Evolutionary conservation across 2,329 filamentous ascomycete species (phyloP).

Genomic region (Aspergillus neotritici): DNA sequence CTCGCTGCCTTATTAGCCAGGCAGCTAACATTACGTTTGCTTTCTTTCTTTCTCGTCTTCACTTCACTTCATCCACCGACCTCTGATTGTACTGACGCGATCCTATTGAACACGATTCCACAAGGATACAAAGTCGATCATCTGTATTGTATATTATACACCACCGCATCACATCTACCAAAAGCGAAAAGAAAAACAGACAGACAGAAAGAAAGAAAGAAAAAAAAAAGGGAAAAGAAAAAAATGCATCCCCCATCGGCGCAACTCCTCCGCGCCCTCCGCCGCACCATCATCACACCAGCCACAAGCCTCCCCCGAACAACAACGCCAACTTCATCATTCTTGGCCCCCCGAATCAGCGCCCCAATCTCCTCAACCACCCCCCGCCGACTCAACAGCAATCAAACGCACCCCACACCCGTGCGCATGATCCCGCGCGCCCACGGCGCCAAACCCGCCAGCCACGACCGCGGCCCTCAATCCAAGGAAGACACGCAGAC

Average conservation of each 20-base stretch:
- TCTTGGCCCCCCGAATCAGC: slow-evolving; percentile 12
- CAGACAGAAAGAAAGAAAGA: too few relatives aligned
- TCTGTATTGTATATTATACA: too few relatives aligned
- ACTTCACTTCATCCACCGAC: too few relatives aligned
- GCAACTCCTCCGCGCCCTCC: slow-evolving; percentile 40
- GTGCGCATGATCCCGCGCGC: slow-evolving; percentile 28
- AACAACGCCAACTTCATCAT: slow-evolving; percentile 8
- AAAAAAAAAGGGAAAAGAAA: background rate
- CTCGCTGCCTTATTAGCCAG: too few relatives aligned
- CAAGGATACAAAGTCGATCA: too few relatives aligned
- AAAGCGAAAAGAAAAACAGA: too few relatives aligned
- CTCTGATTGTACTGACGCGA: too few relatives aligned
- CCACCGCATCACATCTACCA: too few relatives aligned
- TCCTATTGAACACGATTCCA: too few relatives aligned
- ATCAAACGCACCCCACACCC: slow-evolving; percentile 17
- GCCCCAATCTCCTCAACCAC: slow-evolving; percentile 6
- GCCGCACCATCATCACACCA: slow-evolving; percentile 30
- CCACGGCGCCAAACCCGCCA: slow-evolving; percentile 34
- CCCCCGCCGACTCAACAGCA: slow-evolving; percentile 21
- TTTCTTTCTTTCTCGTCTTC: too few relatives aligned
- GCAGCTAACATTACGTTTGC: too few relatives aligned
- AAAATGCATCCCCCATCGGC: slow-evolving; percentile 38
- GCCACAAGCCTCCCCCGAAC: slow-evolving; percentile 23
- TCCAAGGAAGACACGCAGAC: slow-evolving; percentile 60
- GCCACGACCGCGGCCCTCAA: slow-evolving; percentile 56